Evolutionary conservation across 805 yeast species (phyloP).

Genomic region (Priceomyces melissophilus): DNA sequence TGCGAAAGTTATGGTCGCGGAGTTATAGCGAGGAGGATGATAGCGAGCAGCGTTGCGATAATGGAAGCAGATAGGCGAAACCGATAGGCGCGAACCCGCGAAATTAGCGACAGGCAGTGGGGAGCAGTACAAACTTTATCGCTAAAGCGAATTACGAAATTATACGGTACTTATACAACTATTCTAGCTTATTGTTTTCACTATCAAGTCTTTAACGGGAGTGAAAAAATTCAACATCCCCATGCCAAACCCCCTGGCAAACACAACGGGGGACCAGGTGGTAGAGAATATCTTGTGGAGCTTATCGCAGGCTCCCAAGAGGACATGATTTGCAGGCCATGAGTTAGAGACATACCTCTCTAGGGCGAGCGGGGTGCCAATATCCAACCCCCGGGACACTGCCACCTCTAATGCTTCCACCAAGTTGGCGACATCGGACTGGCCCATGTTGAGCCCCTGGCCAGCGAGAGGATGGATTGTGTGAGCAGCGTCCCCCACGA

Average conservation of each 20-base stretch:
- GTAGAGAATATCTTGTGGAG: slow-evolving; percentile 82
- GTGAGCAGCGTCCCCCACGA: slow-evolving; percentile 98
- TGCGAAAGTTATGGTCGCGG: too few species aligned
- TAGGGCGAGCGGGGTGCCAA: slow-evolving; percentile 75
- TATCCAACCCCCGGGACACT: slow-evolving; percentile 74
- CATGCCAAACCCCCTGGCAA: slow-evolving; percentile 72
- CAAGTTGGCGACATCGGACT: slow-evolving; percentile 77
- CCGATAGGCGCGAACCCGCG: too few species aligned
- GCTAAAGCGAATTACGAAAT: too few species aligned
- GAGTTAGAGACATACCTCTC: slow-evolving; percentile 87
- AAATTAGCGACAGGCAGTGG: too few species aligned
- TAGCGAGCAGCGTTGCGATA: too few species aligned
- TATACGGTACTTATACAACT: too few species aligned
- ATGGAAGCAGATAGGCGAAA: too few species aligned
- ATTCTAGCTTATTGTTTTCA: slow-evolving; percentile 40
- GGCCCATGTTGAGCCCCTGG: slow-evolving; percentile 98
- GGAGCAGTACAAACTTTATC: too few species aligned
- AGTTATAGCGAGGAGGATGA: too few species aligned
- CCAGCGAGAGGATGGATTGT: slow-evolving; percentile 97
- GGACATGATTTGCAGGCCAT: slow-evolving; percentile 72
- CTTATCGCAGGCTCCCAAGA: slow-evolving; percentile 88
- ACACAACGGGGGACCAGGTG: slow-evolving; percentile 69
- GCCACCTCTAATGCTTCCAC: slow-evolving; percentile 70
- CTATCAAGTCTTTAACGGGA: slow-evolving; percentile 66
- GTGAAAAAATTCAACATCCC: slow-evolving; percentile 60